Base-by-base conservation (phyloP, 139 green algal genomes). In the Chlamydomonas incerta region DNA sequence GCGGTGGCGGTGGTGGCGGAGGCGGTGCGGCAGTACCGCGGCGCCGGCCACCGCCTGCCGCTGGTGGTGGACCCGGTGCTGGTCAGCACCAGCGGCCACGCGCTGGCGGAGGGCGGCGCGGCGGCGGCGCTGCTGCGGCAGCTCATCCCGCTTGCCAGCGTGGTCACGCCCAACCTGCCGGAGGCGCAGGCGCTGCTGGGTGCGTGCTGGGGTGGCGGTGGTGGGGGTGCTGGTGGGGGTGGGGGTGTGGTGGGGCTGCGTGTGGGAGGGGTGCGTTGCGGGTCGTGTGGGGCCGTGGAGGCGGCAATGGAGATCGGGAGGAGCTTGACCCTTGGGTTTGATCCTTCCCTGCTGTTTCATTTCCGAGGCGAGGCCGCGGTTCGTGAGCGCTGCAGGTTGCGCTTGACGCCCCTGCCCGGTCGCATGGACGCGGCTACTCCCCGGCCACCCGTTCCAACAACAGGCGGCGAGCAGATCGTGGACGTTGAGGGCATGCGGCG, bases 51-150 rank as follows among this genome's bases (percentile, higher is more conserved):
- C 15, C 2, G 5, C 2, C 81, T 72, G 15, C 74, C 46, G 29
- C 69, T 99, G 88, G 96, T 99, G 57, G 93, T 99, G 17, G 97
- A 99, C 89, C 97, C 97, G 14, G 97, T 99, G 31, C 89, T 99
- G 85, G 92, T 99, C 0, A 94, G 96, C 20, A 99, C 96, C 80
- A 97, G 90, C 72, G 97, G 97, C 17, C 91, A 97, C 65, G 47
- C 81, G 0, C 93, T 99, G 62, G 92, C 93, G 28, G 89, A 83
- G 8, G 67, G 77, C 52, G 88, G 91, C n/a, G 94, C 96, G 17
- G 91, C 87, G 8, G 67, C 81, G 9, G 94, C 91, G 0, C 75
- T 98, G 33, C 81, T 90, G 37, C 9, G 80, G 24, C 52, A 91
- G 47, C 91, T 99, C 62, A 83, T 98, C 23, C 97, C 96, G 0